A percentile compares a stretch with the other conserved stretches of the same genome.
Evolutionary conservation across 2,329 filamentous ascomycete genomes (phyloP).

Genomic region (Chaetomium sp.): DNA sequence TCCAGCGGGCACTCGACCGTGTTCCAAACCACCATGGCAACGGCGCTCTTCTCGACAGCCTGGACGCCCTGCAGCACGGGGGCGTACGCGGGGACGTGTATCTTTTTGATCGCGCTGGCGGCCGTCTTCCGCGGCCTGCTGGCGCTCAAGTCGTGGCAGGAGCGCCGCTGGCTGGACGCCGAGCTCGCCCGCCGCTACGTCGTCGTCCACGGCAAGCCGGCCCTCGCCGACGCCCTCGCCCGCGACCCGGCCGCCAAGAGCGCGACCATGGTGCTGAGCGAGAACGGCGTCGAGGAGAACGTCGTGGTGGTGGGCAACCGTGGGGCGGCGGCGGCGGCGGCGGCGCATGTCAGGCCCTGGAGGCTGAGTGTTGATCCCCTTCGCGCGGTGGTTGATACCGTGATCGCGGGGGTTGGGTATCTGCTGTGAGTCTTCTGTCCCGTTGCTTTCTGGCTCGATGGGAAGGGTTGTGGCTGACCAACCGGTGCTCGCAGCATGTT

Average conservation of each 20-base stretch:
- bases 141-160: conserved; percentile 68
- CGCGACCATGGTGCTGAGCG: conserved; percentile 60
- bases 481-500: conserved; percentile 71
- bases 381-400: conserved; percentile 68
- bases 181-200: conserved; percentile 78
- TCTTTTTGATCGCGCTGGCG: conserved; percentile 82
- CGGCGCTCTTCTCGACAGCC: conserved; percentile 58
- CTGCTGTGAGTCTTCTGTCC: conserved; percentile 71
- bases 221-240: conserved; percentile 61
- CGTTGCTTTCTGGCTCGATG: background rate
- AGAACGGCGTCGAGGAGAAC: conserved; percentile 78
- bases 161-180: conserved; percentile 66
- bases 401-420: conserved; percentile 78
- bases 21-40: conserved; percentile 44
- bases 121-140: conserved; percentile 69
- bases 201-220: conserved; percentile 65
- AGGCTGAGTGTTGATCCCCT: conserved; percentile 78
- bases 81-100: conserved; percentile 84
- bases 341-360: conserved; percentile 66
- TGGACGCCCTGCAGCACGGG: conserved; percentile 75
- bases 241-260: conserved; percentile 64
- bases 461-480: conserved; percentile 8
- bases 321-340: conserved; percentile 31
- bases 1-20: conserved; percentile 9
- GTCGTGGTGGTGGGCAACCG: conserved; percentile 69